phyloP scores from a whole-genome alignment of 202 grass and related monocot genomes.

The Dendrocalamus latiflorus region DNA sequence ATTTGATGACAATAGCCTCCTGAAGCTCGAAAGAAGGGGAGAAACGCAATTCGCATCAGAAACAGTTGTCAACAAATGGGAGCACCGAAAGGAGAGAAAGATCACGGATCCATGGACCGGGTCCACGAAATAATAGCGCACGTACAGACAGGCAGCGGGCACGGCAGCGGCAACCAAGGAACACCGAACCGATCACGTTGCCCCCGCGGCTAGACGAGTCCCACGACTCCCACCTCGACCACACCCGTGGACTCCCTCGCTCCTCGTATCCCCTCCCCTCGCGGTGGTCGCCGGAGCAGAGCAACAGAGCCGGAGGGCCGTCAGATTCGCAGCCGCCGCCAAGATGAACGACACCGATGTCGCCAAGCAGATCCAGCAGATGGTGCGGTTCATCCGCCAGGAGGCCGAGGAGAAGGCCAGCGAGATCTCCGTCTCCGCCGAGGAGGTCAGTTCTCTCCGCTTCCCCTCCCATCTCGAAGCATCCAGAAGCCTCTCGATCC shows the following conservation, averaged over 20 bases:
- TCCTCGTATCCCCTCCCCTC: background rate
- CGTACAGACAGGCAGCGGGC: slow-evolving; percentile 41
- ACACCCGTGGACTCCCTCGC: slow-evolving; percentile 49
- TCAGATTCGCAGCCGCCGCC: slow-evolving; percentile 27
- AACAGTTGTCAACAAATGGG: too few relatives aligned
- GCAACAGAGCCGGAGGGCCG: slow-evolving; percentile 24
- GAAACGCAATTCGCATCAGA: background rate
- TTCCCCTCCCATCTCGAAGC: background rate
- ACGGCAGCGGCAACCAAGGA: slow-evolving; percentile 30
- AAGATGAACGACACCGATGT: slow-evolving; percentile 99
- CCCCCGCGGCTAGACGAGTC: slow-evolving; percentile 36
- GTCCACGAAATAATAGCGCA: slow-evolving; percentile 27
- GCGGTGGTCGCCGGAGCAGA: slow-evolving; percentile 34
- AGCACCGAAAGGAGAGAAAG: background rate
- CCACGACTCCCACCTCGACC: slow-evolving; percentile 37
- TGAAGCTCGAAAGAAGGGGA: background rate
- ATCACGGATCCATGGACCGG: slow-evolving; percentile 35
- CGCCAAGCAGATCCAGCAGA: slow-evolving; percentile 97
- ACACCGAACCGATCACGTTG: slow-evolving; percentile 29
- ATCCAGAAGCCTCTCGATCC: slow-evolving; percentile 8
- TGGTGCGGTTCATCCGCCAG: slow-evolving; percentile 98
- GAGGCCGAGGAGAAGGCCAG: slow-evolving; percentile 97
- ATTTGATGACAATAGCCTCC: background rate
- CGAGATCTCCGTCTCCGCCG: slow-evolving; percentile 94
- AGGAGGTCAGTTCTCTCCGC: slow-evolving; percentile 55